A percentile compares a stretch with the other conserved stretches of the same genome.
These are phyloP conservation scores for Lipomyces orientalis DNA, from an alignment of 805 yeast genomes.

Conservation along the genomic window DNA sequence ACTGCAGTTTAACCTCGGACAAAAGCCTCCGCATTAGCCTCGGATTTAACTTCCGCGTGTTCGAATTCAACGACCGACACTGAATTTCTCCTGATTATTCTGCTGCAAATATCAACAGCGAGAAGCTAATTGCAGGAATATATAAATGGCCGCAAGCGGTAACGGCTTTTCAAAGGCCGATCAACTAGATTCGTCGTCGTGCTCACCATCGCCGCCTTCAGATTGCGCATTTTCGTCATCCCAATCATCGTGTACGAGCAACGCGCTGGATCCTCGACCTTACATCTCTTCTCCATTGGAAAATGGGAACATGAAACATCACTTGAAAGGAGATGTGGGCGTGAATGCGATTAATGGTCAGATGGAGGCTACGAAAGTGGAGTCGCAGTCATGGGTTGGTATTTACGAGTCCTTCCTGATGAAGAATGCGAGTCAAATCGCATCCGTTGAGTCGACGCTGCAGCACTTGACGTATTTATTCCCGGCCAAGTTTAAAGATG, in stretches of 20 bases:
- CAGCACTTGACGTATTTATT: conserved; percentile 46
- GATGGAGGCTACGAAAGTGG: neutral
- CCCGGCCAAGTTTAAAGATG: conserved; percentile 49
- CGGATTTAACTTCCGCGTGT: neutral
- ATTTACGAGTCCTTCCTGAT: conserved; percentile 46
- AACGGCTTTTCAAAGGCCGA: neutral
- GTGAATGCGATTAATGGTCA: neutral
- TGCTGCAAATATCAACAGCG: neutral
- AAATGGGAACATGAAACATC: neutral
- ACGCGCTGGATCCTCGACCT: neutral
- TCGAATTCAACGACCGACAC: neutral
- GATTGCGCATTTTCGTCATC: neutral
- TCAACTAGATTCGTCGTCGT: neutral
- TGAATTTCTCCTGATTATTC: neutral
- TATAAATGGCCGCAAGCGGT: neutral
- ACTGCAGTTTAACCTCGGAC: no score
- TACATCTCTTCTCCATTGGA: neutral
- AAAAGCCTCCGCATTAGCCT: no score
- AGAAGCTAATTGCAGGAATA: neutral
- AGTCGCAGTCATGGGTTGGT: conserved; percentile 40
- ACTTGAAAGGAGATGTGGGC: neutral
- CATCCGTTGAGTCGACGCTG: conserved; percentile 48
- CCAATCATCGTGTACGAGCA: neutral
- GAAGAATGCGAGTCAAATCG: conserved; percentile 46
- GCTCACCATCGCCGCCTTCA: neutral